Evolutionary conservation across 345 rosid genomes (phyloP), one percentile per base, ranked within the genome.

Genomic region (Xanthoceras sorbifolium): DNA sequence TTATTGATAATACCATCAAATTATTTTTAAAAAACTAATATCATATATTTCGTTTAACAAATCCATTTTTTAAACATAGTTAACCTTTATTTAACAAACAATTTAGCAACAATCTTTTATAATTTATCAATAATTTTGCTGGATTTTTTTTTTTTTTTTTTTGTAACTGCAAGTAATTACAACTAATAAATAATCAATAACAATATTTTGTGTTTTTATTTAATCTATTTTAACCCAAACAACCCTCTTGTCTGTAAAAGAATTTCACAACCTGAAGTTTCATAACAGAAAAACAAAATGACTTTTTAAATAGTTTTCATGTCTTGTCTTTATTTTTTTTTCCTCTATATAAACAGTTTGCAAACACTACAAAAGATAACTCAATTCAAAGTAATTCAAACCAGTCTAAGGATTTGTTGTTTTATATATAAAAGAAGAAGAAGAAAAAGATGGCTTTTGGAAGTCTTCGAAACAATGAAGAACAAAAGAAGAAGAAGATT

Each of bases 401-500:
- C 17, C 10, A 6, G 2, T 15, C 54, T 10, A 15, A 48, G 54
- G 20, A 48, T 48, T 48, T 48, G 18, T 15, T 10, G 54, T 36
- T 36, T 36, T 36, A n/a, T n/a, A n/a, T n/a, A n/a, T n/a, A n/a
- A 38, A 38, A 38, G 15, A 46, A 46, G 15, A 46, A 14, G 52
- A 46, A 46, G 52, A 46, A 46, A 5, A 46, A 54, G 25, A 54
- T 54, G 60, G 60, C 26, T 54, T 5, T 54, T n/a, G 11, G 60
- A 20, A n/a, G 26, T 22, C 5, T 22, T 18, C 25, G 2, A 20
- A 54, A 54, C 25, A 3, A 1, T 54, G 48, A 65, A 9, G 46
- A 23, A 6, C 32, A n/a, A 9, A 25, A 80, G 78, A 81, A 82
- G 69, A 89, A 82, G 81, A 87, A 88, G 84, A 64, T 75, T 4